Conservation (phyloP, 1,284 basidiomycete species). For the Microbotryum scabiosae region DNA sequence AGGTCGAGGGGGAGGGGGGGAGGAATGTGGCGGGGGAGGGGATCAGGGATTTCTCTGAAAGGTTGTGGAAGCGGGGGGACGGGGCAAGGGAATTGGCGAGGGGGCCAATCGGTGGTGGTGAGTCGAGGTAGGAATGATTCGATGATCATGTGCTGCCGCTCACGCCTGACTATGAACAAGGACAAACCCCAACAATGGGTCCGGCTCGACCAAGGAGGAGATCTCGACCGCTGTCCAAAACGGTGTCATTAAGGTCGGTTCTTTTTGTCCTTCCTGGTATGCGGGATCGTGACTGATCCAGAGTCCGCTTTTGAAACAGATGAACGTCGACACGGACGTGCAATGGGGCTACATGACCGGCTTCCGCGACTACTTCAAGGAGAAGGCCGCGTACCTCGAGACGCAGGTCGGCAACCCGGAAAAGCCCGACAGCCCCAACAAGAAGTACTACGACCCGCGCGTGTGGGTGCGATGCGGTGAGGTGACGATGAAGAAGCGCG, state of each 20-base stretch:
- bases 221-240: slow-evolving; percentile 83
- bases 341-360: slow-evolving; percentile 36
- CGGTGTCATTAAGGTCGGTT: slow-evolving; percentile 69
- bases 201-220: slow-evolving; percentile 93
- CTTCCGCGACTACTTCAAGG: slow-evolving; percentile 66
- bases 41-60: slow-evolving; percentile 53
- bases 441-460: slow-evolving; percentile 94
- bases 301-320: neutral
- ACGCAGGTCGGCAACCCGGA: slow-evolving; percentile 84
- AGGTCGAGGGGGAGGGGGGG: no score
- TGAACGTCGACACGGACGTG: slow-evolving; percentile 42
- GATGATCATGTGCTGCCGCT: no score
- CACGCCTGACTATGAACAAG: no score
- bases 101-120: slow-evolving; percentile 42
- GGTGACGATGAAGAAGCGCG: slow-evolving; percentile 80
- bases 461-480: slow-evolving; percentile 98
- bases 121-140: no score
- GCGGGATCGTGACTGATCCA: neutral
- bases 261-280: slow-evolving; percentile 44
- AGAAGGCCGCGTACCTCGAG: slow-evolving; percentile 75
- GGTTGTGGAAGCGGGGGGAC: slow-evolving; percentile 63
- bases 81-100: slow-evolving; percentile 37
- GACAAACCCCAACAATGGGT: no score
- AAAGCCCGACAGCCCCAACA: slow-evolving; percentile 89
- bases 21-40: slow-evolving; percentile 35